Evolutionary conservation across 1,284 basidiomycete genomes (phyloP).

Genomic region (Trichosporon sp.): DNA sequence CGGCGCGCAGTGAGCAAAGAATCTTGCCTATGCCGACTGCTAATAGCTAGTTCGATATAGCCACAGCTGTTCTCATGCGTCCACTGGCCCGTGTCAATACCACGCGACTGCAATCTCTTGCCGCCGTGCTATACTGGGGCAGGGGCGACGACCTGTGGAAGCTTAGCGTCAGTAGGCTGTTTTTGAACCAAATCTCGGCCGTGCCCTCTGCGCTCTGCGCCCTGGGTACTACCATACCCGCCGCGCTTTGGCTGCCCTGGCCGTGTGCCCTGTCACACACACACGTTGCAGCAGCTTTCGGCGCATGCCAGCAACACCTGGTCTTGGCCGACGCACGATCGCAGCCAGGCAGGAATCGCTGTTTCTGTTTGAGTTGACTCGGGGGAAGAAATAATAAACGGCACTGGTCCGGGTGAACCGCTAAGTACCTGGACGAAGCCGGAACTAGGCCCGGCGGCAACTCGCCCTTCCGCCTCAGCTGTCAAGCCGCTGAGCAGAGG

Average conservation of each 20-base stretch:
- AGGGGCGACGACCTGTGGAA: not conserved
- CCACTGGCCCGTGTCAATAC: not conserved
- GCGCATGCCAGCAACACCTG: not conserved
- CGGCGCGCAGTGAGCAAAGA: not conserved
- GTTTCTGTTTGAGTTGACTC: not conserved
- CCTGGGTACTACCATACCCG: not conserved
- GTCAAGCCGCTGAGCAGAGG: too few species aligned
- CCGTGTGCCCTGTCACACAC: not conserved
- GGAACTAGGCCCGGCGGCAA: not conserved
- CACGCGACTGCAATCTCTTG: not conserved
- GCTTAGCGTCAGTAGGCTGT: too few species aligned
- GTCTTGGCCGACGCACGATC: not conserved
- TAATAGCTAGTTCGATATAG: too few species aligned
- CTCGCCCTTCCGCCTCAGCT: not conserved
- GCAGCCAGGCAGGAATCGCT: too few species aligned
- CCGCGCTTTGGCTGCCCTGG: too few species aligned
- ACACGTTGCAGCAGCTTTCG: not conserved
- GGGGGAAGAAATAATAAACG: not conserved
- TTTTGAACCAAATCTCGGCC: not conserved
- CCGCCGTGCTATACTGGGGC: not conserved
- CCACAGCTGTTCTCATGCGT: not conserved
- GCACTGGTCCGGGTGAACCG: not conserved
- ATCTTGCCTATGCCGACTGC: not conserved
- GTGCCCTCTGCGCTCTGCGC: not conserved
- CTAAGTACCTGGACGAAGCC: not conserved